A percentile compares a stretch with the other conserved stretches of the same genome.
Evolutionary conservation across 1,139 yeast species (phyloP).

Genomic region (Yamadazyma oceani): DNA sequence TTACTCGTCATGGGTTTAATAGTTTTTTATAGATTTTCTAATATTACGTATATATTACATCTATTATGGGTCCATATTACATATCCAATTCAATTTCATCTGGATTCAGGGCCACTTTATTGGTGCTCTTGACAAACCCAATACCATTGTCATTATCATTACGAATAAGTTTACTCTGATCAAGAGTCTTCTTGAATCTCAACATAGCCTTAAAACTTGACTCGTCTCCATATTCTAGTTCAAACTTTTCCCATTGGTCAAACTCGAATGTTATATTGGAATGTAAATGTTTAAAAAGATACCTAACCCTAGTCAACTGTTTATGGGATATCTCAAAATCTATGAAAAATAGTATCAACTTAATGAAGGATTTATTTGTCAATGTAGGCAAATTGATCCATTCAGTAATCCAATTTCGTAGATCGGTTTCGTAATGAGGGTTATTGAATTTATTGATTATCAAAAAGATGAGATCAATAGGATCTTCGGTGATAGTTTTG

Average conservation of each 20-base stretch:
- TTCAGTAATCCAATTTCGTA: constrained; percentile 12
- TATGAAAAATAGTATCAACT: constrained; percentile 39
- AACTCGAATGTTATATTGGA: constrained; percentile 10
- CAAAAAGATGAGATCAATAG: constrained; percentile 10
- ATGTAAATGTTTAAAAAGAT: constrained; percentile 46
- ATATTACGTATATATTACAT: too few relatives aligned
- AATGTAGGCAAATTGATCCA: constrained; percentile 12
- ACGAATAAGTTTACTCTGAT: constrained; percentile 6
- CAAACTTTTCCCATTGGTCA: constrained; percentile 69
- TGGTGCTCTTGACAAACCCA: constrained; percentile 56
- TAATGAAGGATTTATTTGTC: constrained; percentile 25
- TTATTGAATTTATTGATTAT: constrained; percentile 9
- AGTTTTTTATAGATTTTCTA: background rate
- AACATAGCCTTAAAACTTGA: constrained; percentile 75
- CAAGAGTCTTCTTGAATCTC: constrained; percentile 47
- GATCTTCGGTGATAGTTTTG: constrained; percentile 6
- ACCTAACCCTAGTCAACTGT: constrained; percentile 61
- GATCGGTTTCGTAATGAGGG: constrained; percentile 7
- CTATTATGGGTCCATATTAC: too few relatives aligned
- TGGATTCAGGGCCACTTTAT: constrained; percentile 41
- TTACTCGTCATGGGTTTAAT: background rate
- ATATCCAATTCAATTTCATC: constrained; percentile 69
- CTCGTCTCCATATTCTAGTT: constrained; percentile 68
- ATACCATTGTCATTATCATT: constrained; percentile 26
- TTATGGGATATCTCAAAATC: constrained; percentile 47